These are phyloP conservation scores for Cymodocea nodosa DNA, from an alignment of 116 monocot species.

Conservation along the genomic window DNA sequence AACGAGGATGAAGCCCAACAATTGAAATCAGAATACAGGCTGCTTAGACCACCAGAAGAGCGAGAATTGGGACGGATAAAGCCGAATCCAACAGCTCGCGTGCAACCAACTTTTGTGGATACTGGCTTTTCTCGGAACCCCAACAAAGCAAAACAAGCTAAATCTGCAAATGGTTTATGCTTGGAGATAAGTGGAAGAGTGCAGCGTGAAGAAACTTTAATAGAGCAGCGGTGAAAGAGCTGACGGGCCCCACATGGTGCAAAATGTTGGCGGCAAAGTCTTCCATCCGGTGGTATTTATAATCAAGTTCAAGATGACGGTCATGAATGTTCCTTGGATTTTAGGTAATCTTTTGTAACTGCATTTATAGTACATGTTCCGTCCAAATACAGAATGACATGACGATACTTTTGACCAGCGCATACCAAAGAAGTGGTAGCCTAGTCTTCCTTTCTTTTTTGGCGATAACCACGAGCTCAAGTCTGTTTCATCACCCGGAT, in stretches of 20 bases:
- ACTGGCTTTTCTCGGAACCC: constrained; percentile 15
- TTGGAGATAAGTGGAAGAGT: constrained; percentile 84
- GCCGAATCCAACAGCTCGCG: constrained; percentile 51
- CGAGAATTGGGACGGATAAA: constrained; percentile 58
- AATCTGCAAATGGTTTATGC: constrained; percentile 43
- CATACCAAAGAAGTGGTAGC: too few relatives aligned
- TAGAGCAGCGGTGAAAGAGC: background rate
- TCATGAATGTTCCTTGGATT: constrained; percentile 10
- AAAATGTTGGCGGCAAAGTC: constrained; percentile 8
- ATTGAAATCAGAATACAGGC: constrained; percentile 38
- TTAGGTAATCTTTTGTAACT: background rate
- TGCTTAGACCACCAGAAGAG: constrained; percentile 62
- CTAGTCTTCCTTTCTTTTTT: too few relatives aligned
- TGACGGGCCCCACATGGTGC: constrained; percentile 1
- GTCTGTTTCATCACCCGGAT: too few relatives aligned
- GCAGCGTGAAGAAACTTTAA: constrained; percentile 39
- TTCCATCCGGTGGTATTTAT: background rate
- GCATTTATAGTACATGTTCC: too few relatives aligned
- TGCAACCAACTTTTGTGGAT: constrained; percentile 61
- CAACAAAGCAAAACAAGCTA: constrained; percentile 25
- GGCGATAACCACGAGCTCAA: too few relatives aligned
- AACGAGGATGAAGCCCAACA: constrained; percentile 55
- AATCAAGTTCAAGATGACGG: background rate
- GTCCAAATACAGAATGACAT: too few relatives aligned
- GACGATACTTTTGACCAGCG: too few relatives aligned